These are phyloP conservation scores for Solanum piurae DNA, from an alignment of 257 asterid genomes.

Conservation along the genomic window DNA sequence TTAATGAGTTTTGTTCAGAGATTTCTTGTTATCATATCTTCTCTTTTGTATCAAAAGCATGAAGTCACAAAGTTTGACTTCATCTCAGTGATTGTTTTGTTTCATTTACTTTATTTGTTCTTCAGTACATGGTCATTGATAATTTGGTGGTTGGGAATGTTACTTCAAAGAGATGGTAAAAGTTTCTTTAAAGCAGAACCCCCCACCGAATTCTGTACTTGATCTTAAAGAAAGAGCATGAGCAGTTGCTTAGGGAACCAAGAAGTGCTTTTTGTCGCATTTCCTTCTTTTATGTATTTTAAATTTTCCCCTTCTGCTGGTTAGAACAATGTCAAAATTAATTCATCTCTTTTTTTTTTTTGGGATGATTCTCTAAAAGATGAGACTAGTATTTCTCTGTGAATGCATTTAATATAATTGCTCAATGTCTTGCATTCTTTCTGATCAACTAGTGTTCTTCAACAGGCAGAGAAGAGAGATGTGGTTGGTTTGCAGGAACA, in stretches of 20 bases:
- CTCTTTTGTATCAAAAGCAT: neutral
- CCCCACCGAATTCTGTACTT: neutral
- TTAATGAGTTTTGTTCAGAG: neutral
- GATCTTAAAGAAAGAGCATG: neutral
- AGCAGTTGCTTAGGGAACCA: neutral
- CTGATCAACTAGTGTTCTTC: conserved; percentile 11
- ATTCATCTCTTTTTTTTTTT: neutral
- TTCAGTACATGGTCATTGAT: neutral
- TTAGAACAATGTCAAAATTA: neutral
- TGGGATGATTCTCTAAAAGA: neutral
- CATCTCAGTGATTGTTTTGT: neutral
- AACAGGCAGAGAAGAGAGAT: conserved; percentile 91
- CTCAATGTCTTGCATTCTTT: neutral
- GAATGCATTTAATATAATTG: neutral
- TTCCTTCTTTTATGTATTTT: neutral
- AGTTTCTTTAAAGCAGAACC: neutral
- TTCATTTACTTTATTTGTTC: neutral
- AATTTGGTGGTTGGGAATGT: neutral
- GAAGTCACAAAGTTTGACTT: neutral
- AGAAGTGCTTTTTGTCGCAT: neutral
- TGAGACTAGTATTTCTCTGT: neutral
- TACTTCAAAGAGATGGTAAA: neutral
- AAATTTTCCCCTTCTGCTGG: neutral
- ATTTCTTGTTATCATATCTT: neutral
- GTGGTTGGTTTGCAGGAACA: conserved; percentile 89